Evolutionary conservation across 345 rosid genomes (phyloP).

Genomic region (Ricinus communis): DNA sequence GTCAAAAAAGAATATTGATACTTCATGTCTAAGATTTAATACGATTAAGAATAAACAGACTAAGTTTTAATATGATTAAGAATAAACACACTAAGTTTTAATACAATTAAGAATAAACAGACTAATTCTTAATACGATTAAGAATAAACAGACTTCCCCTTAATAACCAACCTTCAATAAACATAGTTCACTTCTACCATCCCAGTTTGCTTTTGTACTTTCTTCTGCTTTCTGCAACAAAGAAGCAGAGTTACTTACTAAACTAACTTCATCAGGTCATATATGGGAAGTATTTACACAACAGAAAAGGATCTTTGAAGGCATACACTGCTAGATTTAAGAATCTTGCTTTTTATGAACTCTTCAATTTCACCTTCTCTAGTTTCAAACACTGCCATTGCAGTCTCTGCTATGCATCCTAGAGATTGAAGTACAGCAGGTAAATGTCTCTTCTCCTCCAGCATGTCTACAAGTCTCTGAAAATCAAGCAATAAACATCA

Average conservation of each 20-base stretch:
- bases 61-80: neutral
- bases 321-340: slow-evolving; percentile 58
- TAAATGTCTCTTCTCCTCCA: slow-evolving; percentile 82
- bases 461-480: slow-evolving; percentile 94
- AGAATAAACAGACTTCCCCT: neutral
- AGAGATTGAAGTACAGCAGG: slow-evolving; percentile 92
- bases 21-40: neutral
- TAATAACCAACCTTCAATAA: slow-evolving; percentile 73
- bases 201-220: slow-evolving; percentile 56
- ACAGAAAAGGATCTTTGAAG: slow-evolving; percentile 24
- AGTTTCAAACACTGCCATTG: slow-evolving; percentile 95
- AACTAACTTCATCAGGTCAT: slow-evolving; percentile 16
- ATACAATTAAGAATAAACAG: neutral
- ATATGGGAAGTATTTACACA: slow-evolving; percentile 18
- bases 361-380: slow-evolving; percentile 85
- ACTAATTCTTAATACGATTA: neutral
- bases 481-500: slow-evolving; percentile 28
- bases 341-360: slow-evolving; percentile 73
- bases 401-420: slow-evolving; percentile 97
- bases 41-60: neutral
- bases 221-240: slow-evolving; percentile 64
- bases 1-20: neutral
- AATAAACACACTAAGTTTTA: neutral
- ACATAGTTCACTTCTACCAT: slow-evolving; percentile 76
- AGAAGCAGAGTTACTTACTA: slow-evolving; percentile 20